Base-by-base conservation (phyloP, 1,284 basidiomycete genomes). In the Clitocybe nebularis region DNA sequence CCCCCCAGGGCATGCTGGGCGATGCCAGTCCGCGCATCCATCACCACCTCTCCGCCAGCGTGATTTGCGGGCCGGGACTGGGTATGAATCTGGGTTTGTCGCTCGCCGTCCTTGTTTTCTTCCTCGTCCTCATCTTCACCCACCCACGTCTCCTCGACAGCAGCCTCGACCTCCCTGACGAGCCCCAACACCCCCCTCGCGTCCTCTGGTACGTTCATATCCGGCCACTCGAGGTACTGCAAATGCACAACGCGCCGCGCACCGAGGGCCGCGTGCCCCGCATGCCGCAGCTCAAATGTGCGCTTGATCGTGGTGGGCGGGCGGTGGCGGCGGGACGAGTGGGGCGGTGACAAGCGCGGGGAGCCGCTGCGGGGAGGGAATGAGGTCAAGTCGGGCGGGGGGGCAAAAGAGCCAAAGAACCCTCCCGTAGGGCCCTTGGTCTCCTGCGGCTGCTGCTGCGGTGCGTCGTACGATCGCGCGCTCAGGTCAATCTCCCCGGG, bases 221-320 rank as follows among this genome's bases (percentile, higher is more conserved):
- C 93, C 1, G 92, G 90, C 93, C 93, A 97, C 22, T 84, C 83
- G 36, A 93, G 73, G 56, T 91, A 95, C 61, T 97, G 93, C 35
- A 95, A 68, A 56, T 96, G 93, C 1, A 80, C 74, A 9, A 91
- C 69, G 46, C 67, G 72, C 11, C 89, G 72, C 1, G 81, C 70
- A 0, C 74, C 69, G 9, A 74, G 68, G 10, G 72, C 63, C 0
- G 86, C 83, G 49, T 81, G 77, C 16, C 64, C 69, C 1, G 64
- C 61, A 56, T 92, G 79, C 24, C 71, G 71, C 30, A 94, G 70
- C 41, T 77, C 67, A 57, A 94, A 91, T 0, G 76, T 74, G 33
- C 91, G 77, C 49, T 75, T 79, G 58, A 92, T 82, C 10, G 61
- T 66, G 13, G 53, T 51, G 7, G 53, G 21, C 11, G 45, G 41